phyloP scores from a whole-genome alignment of 148 eudicot species.

The Silene uniflora region DNA sequence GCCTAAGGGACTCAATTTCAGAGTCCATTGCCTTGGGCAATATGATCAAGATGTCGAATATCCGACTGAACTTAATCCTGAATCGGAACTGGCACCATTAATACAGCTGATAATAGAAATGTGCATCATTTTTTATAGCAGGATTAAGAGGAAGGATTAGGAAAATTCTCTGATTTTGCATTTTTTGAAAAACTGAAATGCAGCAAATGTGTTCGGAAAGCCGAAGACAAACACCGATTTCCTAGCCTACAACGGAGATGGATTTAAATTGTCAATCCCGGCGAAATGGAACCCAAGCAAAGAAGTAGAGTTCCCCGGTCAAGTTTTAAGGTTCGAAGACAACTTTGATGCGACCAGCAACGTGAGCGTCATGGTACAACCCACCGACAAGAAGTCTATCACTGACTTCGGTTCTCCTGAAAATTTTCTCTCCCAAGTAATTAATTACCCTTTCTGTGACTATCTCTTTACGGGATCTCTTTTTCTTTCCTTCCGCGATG shows the following conservation, averaged over 20 bases:
- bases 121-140: no score
- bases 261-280: conserved; percentile 68
- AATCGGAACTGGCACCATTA: no score
- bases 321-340: conserved; percentile 84
- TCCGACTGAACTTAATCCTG: no score
- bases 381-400: conserved; percentile 92
- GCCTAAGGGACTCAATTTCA: no score
- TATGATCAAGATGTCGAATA: no score
- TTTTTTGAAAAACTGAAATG: conserved; percentile 12
- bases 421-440: conserved; percentile 71
- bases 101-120: no score
- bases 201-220: conserved; percentile 96
- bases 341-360: conserved; percentile 90
- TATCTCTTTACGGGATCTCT: not conserved
- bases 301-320: conserved; percentile 90
- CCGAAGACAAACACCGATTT: conserved; percentile 88
- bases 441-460: not conserved
- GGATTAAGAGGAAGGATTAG: no score
- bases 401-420: conserved; percentile 90
- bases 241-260: conserved; percentile 53
- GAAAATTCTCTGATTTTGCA: not conserved
- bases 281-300: conserved; percentile 97
- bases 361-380: conserved; percentile 48
- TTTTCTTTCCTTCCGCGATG: not conserved
- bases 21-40: no score